These are phyloP conservation scores for Neurospora pannonica DNA, from an alignment of 495 filamentous ascomycete species.

Conservation along the genomic window DNA sequence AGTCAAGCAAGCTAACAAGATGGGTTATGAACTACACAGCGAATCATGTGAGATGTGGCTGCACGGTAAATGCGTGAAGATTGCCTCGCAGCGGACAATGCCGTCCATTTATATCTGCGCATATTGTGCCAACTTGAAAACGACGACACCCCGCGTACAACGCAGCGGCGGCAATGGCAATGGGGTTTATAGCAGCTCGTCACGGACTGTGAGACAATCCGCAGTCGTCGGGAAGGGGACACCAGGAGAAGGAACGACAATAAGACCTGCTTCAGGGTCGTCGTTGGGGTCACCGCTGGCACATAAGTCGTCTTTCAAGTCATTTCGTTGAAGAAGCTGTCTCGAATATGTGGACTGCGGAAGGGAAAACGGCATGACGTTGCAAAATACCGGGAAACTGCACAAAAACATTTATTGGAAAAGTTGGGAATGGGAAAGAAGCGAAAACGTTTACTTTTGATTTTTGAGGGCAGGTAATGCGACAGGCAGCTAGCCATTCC, in stretches of 20 bases:
- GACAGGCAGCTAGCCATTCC: not conserved
- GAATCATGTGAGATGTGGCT: slow-evolving; percentile 83
- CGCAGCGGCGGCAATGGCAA: slow-evolving; percentile 11
- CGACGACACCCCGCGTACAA: not conserved
- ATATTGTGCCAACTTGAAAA: slow-evolving; percentile 53
- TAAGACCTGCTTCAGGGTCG: not conserved
- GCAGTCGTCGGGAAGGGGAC: not conserved
- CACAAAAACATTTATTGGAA: not conserved
- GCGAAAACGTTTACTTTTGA: not conserved
- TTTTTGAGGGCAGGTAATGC: not conserved
- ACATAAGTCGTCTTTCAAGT: slow-evolving; percentile 52
- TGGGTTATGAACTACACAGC: slow-evolving; percentile 30
- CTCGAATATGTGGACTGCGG: not conserved
- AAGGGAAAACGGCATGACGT: not conserved
- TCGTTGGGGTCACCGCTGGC: slow-evolving; percentile 45
- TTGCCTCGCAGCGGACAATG: slow-evolving; percentile 48
- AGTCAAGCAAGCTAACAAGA: slow-evolving; percentile 3
- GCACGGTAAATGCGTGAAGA: slow-evolving; percentile 68
- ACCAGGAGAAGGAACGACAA: not conserved
- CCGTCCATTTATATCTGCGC: slow-evolving; percentile 72
- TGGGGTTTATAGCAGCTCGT: not conserved
- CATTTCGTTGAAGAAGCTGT: slow-evolving; percentile 32
- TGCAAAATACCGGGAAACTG: not conserved
- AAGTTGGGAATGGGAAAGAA: not conserved
- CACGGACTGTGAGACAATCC: not conserved